These are phyloP conservation scores for Fraxinus pennsylvanica DNA, from an alignment of 257 asterid genomes.

Conservation along the genomic window DNA sequence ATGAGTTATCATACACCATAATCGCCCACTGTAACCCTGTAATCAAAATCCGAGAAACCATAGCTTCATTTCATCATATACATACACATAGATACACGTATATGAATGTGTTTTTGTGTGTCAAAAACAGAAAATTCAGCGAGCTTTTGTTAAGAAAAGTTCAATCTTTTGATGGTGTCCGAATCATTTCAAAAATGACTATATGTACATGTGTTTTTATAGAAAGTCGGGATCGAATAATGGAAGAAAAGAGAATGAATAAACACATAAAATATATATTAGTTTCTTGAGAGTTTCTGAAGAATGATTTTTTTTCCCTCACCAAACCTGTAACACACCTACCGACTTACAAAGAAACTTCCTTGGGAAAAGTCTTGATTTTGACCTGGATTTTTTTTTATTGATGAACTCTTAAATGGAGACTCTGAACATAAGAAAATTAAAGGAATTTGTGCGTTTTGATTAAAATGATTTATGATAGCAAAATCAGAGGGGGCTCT, in stretches of 20 bases:
- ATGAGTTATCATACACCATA: constrained; percentile 21
- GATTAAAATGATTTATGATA: too few relatives aligned
- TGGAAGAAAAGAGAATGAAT: background rate
- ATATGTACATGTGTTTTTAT: background rate
- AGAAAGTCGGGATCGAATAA: background rate
- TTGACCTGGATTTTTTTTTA: too few relatives aligned
- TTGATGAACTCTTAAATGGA: background rate
- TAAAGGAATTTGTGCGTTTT: background rate
- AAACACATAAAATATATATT: background rate
- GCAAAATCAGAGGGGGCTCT: too few relatives aligned
- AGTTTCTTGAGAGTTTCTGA: background rate
- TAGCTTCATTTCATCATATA: background rate
- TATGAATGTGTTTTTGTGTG: background rate
- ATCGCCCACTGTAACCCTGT: constrained; percentile 25
- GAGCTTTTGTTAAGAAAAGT: background rate
- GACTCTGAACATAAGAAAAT: background rate
- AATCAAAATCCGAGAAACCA: constrained; percentile 19
- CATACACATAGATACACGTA: constrained; percentile 1
- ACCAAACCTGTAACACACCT: constrained; percentile 11
- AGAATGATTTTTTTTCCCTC: too few relatives aligned
- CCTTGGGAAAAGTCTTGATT: too few relatives aligned
- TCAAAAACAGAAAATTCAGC: background rate
- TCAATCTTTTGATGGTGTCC: constrained; percentile 9
- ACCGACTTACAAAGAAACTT: too few relatives aligned
- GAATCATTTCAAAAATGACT: background rate